Percentiles rank a stretch among this genome's conserved stretches.
Evolutionary conservation across 1,284 basidiomycete genomes (phyloP).

Genomic region (Cutaneotrichosporon spelunceum): DNA sequence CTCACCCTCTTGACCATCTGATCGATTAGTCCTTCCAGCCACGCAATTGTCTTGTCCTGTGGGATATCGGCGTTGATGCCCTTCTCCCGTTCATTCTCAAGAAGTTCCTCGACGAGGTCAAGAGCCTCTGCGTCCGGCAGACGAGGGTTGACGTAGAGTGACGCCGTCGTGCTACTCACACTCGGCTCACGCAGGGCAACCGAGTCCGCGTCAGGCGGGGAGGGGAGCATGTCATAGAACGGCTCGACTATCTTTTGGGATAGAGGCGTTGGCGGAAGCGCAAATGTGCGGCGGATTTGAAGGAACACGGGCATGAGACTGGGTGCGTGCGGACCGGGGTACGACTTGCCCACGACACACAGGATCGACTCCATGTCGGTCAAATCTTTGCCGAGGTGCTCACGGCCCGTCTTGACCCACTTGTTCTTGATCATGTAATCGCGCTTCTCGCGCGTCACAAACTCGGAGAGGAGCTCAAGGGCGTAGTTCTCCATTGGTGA

Average conservation of each 20-base stretch:
- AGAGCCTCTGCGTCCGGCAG: conserved; percentile 38
- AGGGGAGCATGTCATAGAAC: conserved; percentile 37
- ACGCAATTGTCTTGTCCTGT: conserved; percentile 30
- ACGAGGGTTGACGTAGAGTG: conserved; percentile 49
- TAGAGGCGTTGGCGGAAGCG: conserved; percentile 36
- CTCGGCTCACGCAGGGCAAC: conserved; percentile 43
- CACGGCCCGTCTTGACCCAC: conserved; percentile 48
- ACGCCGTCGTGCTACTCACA: conserved; percentile 45
- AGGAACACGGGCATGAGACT: conserved; percentile 41
- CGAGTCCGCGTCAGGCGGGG: conserved; percentile 44
- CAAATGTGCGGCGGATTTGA: conserved; percentile 38
- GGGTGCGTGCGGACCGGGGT: conserved; percentile 26
- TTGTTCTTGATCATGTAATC: conserved; percentile 50
- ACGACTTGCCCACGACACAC: conserved; percentile 30
- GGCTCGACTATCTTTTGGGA: conserved; percentile 32
- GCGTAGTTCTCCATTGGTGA: conserved; percentile 41
- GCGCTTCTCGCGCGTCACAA: conserved; percentile 47
- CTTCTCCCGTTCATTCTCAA: conserved; percentile 48
- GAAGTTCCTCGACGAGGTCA: conserved; percentile 43
- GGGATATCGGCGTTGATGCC: conserved; percentile 42
- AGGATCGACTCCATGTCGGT: conserved; percentile 47
- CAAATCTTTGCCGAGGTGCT: conserved; percentile 45
- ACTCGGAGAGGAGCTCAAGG: conserved; percentile 48
- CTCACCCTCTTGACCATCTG: conserved; percentile 39
- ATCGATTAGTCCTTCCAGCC: conserved; percentile 33